A percentile compares a stretch with the other conserved stretches of the same genome.
Conservation (phyloP, 129 eudicot genomes). For the Escallonia rubra region DNA sequence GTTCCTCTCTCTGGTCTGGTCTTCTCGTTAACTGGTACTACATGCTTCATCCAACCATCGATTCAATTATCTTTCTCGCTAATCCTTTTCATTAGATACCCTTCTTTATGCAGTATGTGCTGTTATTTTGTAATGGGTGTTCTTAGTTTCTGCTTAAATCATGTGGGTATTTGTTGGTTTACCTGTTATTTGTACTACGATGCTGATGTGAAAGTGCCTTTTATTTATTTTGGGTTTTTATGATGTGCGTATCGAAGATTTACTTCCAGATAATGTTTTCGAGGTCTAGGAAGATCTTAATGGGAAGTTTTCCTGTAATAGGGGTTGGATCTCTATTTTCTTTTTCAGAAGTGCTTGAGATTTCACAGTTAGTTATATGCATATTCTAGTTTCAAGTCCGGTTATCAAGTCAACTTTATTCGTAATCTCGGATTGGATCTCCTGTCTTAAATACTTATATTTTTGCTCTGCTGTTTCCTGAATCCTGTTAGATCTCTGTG, state of each 20-base stretch:
- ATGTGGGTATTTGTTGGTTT: constrained; percentile 9
- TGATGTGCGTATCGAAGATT: too few species aligned
- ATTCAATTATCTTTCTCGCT: too few species aligned
- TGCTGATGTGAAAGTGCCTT: background rate
- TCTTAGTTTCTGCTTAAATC: background rate
- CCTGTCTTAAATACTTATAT: too few species aligned
- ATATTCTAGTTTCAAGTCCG: background rate
- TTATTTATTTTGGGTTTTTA: background rate
- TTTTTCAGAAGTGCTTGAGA: too few species aligned
- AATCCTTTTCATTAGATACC: too few species aligned
- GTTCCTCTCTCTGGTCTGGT: background rate
- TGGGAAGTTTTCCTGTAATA: too few species aligned
- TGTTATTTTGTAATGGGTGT: background rate
- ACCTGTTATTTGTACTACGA: background rate
- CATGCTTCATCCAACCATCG: constrained; percentile 2
- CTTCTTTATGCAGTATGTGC: constrained; percentile 14
- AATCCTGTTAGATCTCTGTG: too few species aligned
- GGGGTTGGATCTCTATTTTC: too few species aligned
- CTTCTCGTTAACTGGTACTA: constrained; percentile 4
- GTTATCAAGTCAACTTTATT: background rate
- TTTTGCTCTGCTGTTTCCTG: too few species aligned
- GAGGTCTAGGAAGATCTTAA: too few species aligned
- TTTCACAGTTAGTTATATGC: background rate
- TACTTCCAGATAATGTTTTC: too few species aligned
- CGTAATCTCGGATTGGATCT: background rate